Percentiles rank a stretch among this genome's conserved stretches.
phyloP scores from a whole-genome alignment of 768 basidiomycete species.

The Suillus occidentalis region DNA sequence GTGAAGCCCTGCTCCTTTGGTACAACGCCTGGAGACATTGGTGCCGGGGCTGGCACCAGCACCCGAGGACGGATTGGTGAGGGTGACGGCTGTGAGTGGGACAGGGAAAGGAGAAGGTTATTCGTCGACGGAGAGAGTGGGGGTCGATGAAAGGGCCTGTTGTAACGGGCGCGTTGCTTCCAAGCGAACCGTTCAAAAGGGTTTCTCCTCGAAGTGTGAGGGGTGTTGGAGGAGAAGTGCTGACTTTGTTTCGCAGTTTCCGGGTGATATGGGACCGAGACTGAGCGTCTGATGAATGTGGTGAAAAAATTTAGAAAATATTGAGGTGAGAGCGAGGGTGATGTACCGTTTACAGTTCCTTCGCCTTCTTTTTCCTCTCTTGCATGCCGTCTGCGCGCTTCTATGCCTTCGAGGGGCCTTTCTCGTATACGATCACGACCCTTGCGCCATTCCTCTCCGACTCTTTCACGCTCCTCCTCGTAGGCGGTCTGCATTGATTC shows the following conservation, averaged over 20 bases:
- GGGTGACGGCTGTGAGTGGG: constrained; percentile 57
- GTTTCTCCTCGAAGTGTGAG: constrained; percentile 40
- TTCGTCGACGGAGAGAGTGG: constrained; percentile 84
- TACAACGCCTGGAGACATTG: constrained; percentile 41
- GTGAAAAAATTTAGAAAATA: constrained; percentile 9
- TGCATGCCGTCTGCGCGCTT: constrained; percentile 74
- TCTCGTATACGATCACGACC: constrained; percentile 77
- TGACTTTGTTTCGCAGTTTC: constrained; percentile 79
- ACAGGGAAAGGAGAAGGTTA: constrained; percentile 84
- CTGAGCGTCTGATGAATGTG: constrained; percentile 52
- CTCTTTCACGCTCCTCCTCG: constrained; percentile 73
- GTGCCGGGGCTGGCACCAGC: constrained; percentile 41
- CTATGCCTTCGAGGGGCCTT: constrained; percentile 78
- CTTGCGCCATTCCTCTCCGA: constrained; percentile 80
- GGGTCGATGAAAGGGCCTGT: constrained; percentile 75
- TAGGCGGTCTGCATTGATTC: constrained; percentile 70
- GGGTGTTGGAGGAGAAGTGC: constrained; percentile 76
- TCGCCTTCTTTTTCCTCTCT: constrained; percentile 90
- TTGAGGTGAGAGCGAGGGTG: constrained; percentile 4
- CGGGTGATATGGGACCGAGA: constrained; percentile 80
- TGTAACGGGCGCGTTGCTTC: constrained; percentile 56
- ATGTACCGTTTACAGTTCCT: constrained; percentile 68
- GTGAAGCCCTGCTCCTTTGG: constrained; percentile 55
- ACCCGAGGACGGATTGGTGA: constrained; percentile 35
- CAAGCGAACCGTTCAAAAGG: constrained; percentile 36